Percentiles rank a stretch among this genome's conserved stretches.
phyloP scores from a whole-genome alignment of 306 rosid genomes.

The Pterocarpus macrocarpus region DNA sequence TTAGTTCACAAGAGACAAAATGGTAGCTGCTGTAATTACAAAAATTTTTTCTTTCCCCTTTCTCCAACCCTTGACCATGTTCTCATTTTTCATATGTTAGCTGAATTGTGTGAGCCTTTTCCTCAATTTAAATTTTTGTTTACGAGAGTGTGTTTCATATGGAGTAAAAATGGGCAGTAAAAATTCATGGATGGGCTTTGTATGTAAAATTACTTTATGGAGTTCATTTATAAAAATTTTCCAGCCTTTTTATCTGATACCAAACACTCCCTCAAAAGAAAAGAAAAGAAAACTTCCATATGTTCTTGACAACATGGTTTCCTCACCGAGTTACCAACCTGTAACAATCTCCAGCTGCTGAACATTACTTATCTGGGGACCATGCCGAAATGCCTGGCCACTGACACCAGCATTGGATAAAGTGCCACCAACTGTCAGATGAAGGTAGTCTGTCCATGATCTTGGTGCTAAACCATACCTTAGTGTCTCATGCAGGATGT shows the following conservation, averaged over 20 bases:
- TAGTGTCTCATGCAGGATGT: conserved; percentile 84
- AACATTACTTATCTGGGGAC: conserved; percentile 98
- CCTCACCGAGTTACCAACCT: conserved; percentile 68
- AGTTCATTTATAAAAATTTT: too few relatives aligned
- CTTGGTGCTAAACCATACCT: conserved; percentile 86
- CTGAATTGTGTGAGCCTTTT: background rate
- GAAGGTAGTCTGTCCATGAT: conserved; percentile 96
- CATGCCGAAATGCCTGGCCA: conserved; percentile 94
- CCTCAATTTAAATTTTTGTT: too few relatives aligned
- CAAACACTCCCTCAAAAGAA: too few relatives aligned
- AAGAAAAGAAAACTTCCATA: too few relatives aligned
- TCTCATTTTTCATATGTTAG: conserved; percentile 11
- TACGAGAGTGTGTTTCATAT: background rate
- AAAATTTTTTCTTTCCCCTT: background rate
- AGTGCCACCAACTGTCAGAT: conserved; percentile 96
- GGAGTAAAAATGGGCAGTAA: conserved; percentile 62
- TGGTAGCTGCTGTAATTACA: conserved; percentile 10
- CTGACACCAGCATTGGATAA: conserved; percentile 96
- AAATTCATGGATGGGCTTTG: too few relatives aligned
- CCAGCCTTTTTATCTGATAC: too few relatives aligned
- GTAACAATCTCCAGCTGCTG: conserved; percentile 92
- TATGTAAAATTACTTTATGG: too few relatives aligned
- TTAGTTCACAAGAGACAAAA: conserved; percentile 43
- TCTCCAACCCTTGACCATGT: conserved; percentile 26
- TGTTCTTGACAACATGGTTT: conserved; percentile 57